Percentiles rank a stretch among this genome's conserved stretches.
Conservation (phyloP, 345 rosid species). For the Lumnitzera racemosa region DNA sequence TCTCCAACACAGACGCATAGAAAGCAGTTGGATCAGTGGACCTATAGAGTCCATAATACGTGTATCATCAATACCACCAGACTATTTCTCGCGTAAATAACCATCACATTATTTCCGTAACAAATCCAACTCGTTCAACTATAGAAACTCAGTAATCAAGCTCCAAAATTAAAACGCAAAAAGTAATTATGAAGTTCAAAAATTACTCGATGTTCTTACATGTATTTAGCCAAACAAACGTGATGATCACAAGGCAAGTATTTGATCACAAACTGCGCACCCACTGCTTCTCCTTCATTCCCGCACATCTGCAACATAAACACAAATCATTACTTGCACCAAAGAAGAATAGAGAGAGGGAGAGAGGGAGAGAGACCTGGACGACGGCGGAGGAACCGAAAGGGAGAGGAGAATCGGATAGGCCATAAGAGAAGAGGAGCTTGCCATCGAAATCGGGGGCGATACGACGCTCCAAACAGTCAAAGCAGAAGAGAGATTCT, state of each 20-base stretch:
- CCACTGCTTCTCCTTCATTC: conserved; percentile 32
- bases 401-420: conserved; percentile 67
- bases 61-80: too few species aligned
- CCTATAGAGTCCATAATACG: too few species aligned
- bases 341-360: neutral
- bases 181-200: neutral
- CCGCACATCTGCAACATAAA: conserved; percentile 33
- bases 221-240: conserved; percentile 47
- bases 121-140: too few species aligned
- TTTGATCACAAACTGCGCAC: conserved; percentile 51
- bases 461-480: conserved; percentile 67
- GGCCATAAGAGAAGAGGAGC: conserved; percentile 50
- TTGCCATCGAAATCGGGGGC: conserved; percentile 59
- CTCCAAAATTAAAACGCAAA: neutral
- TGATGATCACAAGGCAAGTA: conserved; percentile 30
- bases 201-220: conserved; percentile 32
- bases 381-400: conserved; percentile 71
- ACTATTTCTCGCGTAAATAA: too few species aligned
- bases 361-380: conserved; percentile 26
- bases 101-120: too few species aligned
- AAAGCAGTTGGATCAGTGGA: too few species aligned
- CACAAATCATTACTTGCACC: conserved; percentile 3
- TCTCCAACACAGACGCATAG: too few species aligned
- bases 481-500: conserved; percentile 32
- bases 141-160: neutral